Evolutionary conservation across 768 basidiomycete genomes (phyloP).

Genomic region (Russula ochroleuca): DNA sequence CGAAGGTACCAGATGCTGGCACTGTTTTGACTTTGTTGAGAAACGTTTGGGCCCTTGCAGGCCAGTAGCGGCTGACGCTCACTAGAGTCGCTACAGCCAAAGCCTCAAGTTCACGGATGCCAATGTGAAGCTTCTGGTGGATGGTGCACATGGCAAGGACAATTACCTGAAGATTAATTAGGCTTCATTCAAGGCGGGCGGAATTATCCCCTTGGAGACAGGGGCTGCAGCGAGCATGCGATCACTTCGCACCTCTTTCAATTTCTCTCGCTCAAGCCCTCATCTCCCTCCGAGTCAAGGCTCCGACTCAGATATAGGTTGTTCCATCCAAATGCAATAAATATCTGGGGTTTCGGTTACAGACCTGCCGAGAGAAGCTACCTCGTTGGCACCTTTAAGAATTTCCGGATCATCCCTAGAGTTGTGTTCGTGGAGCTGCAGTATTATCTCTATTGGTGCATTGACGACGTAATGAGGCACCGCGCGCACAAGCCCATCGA

Average conservation of each 20-base stretch:
- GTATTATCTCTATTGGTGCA: too few species aligned
- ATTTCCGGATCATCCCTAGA: too few species aligned
- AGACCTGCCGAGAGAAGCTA: background rate
- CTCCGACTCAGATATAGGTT: background rate
- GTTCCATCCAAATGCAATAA: background rate
- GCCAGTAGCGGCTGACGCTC: conserved; percentile 55
- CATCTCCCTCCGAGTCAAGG: background rate
- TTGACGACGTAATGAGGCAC: too few species aligned
- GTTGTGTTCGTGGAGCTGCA: too few species aligned
- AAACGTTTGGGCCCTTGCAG: conserved; percentile 38
- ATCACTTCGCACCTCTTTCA: background rate
- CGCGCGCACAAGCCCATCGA: too few species aligned
- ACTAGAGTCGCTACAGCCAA: conserved; percentile 46
- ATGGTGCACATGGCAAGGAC: conserved; percentile 68
- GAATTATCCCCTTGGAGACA: background rate
- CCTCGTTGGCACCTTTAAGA: too few species aligned
- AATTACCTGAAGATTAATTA: conserved; percentile 51
- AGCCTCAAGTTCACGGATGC: conserved; percentile 65
- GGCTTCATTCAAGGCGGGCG: background rate
- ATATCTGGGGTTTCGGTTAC: background rate
- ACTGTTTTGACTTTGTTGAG: background rate
- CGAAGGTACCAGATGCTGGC: background rate
- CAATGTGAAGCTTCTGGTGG: conserved; percentile 55
- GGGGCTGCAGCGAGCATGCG: background rate
- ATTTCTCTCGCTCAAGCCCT: background rate